Conservation (phyloP, 768 basidiomycete genomes). For the Boletus vermiculosoides region DNA sequence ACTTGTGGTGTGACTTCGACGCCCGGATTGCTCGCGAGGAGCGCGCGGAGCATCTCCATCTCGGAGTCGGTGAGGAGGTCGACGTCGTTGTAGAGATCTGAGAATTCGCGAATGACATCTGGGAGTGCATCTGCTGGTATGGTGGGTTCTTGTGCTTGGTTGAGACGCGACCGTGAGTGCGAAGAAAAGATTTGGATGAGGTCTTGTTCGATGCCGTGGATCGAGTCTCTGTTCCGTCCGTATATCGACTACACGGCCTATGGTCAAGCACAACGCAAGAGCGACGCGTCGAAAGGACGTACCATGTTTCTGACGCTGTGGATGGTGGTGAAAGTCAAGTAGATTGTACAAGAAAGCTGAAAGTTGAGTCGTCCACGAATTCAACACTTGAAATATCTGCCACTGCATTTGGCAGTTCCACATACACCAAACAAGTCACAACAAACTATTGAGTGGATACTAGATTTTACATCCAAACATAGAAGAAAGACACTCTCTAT, state of each 20-base stretch:
- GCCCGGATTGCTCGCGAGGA: slow-evolving; percentile 59
- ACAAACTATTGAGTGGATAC: background rate
- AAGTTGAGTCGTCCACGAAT: slow-evolving; percentile 4
- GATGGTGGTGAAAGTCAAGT: background rate
- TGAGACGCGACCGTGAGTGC: slow-evolving; percentile 58
- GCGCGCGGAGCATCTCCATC: slow-evolving; percentile 52
- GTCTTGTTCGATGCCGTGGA: slow-evolving; percentile 67
- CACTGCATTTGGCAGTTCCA: slow-evolving; percentile 9
- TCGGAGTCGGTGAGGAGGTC: slow-evolving; percentile 68
- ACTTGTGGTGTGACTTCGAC: slow-evolving; percentile 69
- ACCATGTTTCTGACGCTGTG: slow-evolving; percentile 24
- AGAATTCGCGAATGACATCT: slow-evolving; percentile 66
- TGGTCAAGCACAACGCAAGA: slow-evolving; percentile 1
- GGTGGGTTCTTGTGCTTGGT: slow-evolving; percentile 57
- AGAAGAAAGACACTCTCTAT: background rate
- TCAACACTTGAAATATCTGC: slow-evolving; percentile 1
- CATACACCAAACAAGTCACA: slow-evolving; percentile 24
- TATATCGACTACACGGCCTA: slow-evolving; percentile 29
- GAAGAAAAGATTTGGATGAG: slow-evolving; percentile 65
- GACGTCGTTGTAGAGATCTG: slow-evolving; percentile 54
- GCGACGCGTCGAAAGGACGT: slow-evolving; percentile 16
- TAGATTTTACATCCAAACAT: background rate
- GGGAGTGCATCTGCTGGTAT: slow-evolving; percentile 72
- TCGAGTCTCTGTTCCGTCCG: slow-evolving; percentile 68
- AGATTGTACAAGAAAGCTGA: slow-evolving; percentile 9